Evolutionary conservation across 179 eudicot species (phyloP), one percentile per base, ranked within the genome.

Genomic region (Spergularia azorica): DNA sequence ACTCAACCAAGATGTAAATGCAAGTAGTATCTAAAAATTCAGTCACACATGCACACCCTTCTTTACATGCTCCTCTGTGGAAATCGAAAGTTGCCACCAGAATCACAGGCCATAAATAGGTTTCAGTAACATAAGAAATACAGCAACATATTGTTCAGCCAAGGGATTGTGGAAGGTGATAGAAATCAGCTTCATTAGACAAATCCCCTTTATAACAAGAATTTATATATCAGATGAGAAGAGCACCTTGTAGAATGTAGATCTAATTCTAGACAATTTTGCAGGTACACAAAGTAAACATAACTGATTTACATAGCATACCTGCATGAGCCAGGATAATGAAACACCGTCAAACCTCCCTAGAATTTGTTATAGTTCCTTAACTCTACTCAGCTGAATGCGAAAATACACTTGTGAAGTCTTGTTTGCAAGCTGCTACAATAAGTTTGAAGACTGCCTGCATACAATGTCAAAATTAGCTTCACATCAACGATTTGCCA

Each of bases 301-400:
- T n/a, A 50, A 65, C 36, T 61, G 63, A 70, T 70, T 77, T 77
- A 77, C 80, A 77, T 58, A 21, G 79, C 74, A 69, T 70, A 69
- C 79, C 68, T 48, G 55, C 57, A 57, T 67, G 36, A 60, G 36
- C 21, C 52, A 62, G 39, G 58, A 61, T 67, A 77, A 9, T 51
- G 52, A 12, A 9, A 51, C 39, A 63, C 18, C 51, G 18, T 32
- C 39, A 55, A 76, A 54, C 60, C 43, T 61, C 38, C 62, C 70
- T 54, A 65, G 26, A 50, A 26, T 43, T 8, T 13, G 54, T 20
- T 48, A 14, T 38, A 63, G 56, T 64, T 65, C 61, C 67, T 48
- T 55, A 36, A 50, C 67, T 32, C 66, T 20, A 58, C 55, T 63
- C 21, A 65, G 59, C 26, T 10, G 64, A 20, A 21, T 58, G 65